Conservation (phyloP, 257 asterid species). For the Linaria vulgaris region DNA sequence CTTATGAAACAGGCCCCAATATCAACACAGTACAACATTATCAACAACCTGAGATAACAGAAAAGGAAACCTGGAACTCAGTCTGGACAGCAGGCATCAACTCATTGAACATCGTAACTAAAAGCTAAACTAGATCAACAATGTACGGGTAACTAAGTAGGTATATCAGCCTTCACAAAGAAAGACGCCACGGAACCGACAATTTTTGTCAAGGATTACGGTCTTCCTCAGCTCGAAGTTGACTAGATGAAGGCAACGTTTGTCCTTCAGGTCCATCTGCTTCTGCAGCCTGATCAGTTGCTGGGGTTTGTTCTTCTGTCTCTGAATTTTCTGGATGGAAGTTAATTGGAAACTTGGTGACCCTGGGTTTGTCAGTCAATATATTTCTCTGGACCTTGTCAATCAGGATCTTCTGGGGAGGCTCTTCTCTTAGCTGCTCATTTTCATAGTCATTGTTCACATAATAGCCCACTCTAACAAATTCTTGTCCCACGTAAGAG, state of each 20-base stretch:
- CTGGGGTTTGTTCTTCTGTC: constrained; percentile 61
- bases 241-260: constrained; percentile 37
- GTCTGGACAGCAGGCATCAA: constrained; percentile 15
- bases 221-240: constrained; percentile 39
- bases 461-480: constrained; percentile 89
- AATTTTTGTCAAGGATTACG: constrained; percentile 23
- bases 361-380: constrained; percentile 87
- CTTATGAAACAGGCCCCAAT: constrained; percentile 11
- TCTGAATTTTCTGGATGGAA: constrained; percentile 71
- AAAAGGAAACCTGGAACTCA: constrained; percentile 11
- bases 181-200: constrained; percentile 6
- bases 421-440: constrained; percentile 82
- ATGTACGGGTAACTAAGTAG: constrained; percentile 12
- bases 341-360: constrained; percentile 85
- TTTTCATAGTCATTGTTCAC: constrained; percentile 87
- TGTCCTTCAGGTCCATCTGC: constrained; percentile 49
- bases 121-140: constrained; percentile 27
- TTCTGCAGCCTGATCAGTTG: constrained; percentile 52
- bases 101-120: constrained; percentile 17
- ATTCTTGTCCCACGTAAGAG: constrained; percentile 92
- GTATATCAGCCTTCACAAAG: constrained; percentile 17
- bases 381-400: constrained; percentile 86
- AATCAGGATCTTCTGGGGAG: constrained; percentile 80
- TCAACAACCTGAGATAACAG: constrained; percentile 14
- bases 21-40: constrained; percentile 2